Conservation (phyloP, 768 basidiomycete species). For the Neoboletus subvelutipes region DNA sequence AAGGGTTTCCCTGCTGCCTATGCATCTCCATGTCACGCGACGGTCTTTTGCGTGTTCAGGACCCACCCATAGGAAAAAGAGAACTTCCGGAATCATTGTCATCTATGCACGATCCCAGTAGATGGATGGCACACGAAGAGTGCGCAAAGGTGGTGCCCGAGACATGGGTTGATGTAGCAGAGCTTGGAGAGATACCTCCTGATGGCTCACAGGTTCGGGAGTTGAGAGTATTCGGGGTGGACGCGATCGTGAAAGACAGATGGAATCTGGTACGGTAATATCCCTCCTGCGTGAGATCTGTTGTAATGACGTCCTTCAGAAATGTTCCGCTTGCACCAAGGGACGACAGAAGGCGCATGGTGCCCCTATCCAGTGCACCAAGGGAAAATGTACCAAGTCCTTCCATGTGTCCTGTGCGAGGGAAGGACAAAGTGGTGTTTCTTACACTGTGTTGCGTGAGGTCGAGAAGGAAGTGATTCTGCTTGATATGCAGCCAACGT, state of each 20-base stretch:
- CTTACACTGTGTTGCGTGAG: constrained; percentile 62
- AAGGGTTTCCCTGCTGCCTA: constrained; percentile 66
- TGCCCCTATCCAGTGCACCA: constrained; percentile 88
- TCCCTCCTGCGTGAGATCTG: not conserved
- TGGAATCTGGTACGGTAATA: constrained; percentile 79
- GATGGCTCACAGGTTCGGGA: constrained; percentile 41
- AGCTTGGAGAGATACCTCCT: constrained; percentile 30
- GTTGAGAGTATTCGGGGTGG: constrained; percentile 76
- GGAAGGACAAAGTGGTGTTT: constrained; percentile 49
- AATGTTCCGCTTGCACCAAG: constrained; percentile 87
- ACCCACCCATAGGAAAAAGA: constrained; percentile 58
- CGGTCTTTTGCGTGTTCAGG: constrained; percentile 63
- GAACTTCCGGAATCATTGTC: constrained; percentile 45
- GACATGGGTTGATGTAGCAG: constrained; percentile 83
- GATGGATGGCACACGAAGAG: constrained; percentile 76
- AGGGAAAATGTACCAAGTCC: constrained; percentile 90
- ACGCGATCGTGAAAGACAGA: constrained; percentile 84
- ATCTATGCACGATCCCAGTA: constrained; percentile 26
- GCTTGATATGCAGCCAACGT: constrained; percentile 39
- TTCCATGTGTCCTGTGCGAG: constrained; percentile 92
- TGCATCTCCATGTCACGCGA: constrained; percentile 54
- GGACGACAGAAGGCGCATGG: constrained; percentile 65
- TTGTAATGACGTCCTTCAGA: constrained; percentile 46
- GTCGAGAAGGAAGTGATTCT: constrained; percentile 82
- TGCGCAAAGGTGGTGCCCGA: constrained; percentile 86